Evolutionary conservation across 1,284 basidiomycete species (phyloP), one percentile per base, ranked within the genome.

Genomic region (Austroboletus novae-zelandiae): DNA sequence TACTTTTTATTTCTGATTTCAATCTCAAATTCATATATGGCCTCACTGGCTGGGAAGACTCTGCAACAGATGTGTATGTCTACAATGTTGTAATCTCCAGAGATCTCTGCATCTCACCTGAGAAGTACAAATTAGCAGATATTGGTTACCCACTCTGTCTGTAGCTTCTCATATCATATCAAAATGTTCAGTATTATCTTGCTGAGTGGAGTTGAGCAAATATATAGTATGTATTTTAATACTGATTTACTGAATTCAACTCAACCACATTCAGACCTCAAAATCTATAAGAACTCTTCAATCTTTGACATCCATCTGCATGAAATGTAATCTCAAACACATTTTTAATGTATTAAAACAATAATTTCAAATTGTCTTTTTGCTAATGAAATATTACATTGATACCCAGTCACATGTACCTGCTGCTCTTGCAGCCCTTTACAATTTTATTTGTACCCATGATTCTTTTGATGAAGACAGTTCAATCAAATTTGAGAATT

Each of bases 311-410:
- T 10, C 1, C 34, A 9, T 17, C 27, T 20, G 13, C 40, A 1
- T 4, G 4, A 4, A 51, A 51, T 13, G 46, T 58, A 14, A 32
- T n/a, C n/a, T 66, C 41, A 53, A 66, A 32, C 40, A 42, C 2
- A 57, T 60, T 9, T 62, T 62, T 47, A 53, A 58, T 11, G 50
- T 61, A 4, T 3, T 55, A 37, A 63, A 66, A 46, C n/a, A 25
- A 4, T 25, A 40, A 7, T 66, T 62, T 37, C 17, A 5, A 0
- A 48, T 64, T 13, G 40, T 64, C 14, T 15, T 32, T 5, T 5
- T 36, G 8, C 30, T 11, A 7, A 31, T 31, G 30, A 11, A 31
- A 31, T 31, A 31, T 31, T 11, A 31, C n/a, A n/a, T n/a, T n/a
- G n/a, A n/a, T n/a, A n/a, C n/a, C n/a, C n/a, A n/a, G n/a, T n/a